Conservation (phyloP, 139 green algal species). For the Zygnema cylindricum region DNA sequence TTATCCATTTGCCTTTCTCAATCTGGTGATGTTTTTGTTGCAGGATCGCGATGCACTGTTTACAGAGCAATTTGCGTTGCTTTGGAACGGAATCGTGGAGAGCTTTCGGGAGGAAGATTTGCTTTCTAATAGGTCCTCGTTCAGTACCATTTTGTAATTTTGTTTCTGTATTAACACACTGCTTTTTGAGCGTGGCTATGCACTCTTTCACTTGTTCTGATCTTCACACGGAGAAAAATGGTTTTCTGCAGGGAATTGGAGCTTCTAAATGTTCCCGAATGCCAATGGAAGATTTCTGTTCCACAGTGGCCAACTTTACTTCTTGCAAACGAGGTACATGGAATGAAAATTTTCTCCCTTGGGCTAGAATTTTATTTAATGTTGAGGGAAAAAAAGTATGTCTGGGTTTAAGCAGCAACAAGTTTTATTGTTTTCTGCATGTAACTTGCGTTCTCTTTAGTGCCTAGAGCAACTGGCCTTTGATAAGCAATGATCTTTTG, state of each 20-base stretch:
- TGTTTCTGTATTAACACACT: no score
- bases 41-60: neutral
- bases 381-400: no score
- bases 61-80: constrained; percentile 48
- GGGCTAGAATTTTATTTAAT: no score
- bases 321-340: constrained; percentile 28
- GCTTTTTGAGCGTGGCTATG: no score
- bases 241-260: constrained; percentile 37
- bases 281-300: neutral
- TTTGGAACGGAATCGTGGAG: constrained; percentile 56
- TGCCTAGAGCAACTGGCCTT: no score
- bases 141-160: neutral
- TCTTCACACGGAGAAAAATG: no score
- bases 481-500: no score
- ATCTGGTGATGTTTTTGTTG: neutral
- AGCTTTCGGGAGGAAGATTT: constrained; percentile 63
- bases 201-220: neutral
- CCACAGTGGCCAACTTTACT: constrained; percentile 49
- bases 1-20: no score
- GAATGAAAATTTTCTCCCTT: no score
- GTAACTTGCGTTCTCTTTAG: no score
- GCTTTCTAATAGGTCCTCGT: constrained; percentile 38
- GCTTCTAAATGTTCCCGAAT: constrained; percentile 18
- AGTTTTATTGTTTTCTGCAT: no score
- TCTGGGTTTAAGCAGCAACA: no score